Base-by-base conservation (phyloP, 768 basidiomycete genomes). In the Tricholoma furcatifolium region DNA sequence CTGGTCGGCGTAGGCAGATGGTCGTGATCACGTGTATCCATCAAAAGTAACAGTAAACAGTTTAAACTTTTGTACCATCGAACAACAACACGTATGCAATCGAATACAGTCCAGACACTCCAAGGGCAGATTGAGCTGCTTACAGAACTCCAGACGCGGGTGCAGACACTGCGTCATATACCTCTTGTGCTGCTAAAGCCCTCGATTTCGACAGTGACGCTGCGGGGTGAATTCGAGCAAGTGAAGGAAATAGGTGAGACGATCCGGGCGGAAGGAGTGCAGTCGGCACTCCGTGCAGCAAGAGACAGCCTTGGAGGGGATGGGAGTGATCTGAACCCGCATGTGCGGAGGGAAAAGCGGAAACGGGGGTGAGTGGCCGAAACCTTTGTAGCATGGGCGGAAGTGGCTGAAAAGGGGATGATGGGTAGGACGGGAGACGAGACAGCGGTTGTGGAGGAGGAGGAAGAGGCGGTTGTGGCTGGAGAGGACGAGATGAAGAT, bases 271-370 rank as follows among this genome's bases (percentile, higher is more conserved):
- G 78, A 79, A 43, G 68, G 70, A 6, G 73, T 83, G 6, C 88
- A 90, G 65, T 71, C 78, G 0, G 87, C 85, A 2, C 67, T 90
- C 48, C 67, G 65, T 34, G 70, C 72, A 4, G 87, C 86, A 18
- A 70, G 68, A 42, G 75, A 78, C 20, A 87, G 87, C 53, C 77
- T 83, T 61, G 65, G 70, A 27, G 64, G 65, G 24, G 87, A 88
- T 65, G 66, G 67, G 14, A 75, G 69, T 17, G 79, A 79, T 38
- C 69, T 87, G 42, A 71, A 70, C 44, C 64, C 72, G 51, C 68
- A 73, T 53, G 62, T 72, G 23, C 72, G 80, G 49, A 71, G 80
- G 54, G 76, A 81, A 47, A 75, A 65, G 38, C 74, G 80, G 61
- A 87, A 82, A 62, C 76, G 79, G 66, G 78, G 79, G 87, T 84